A percentile compares a stretch with the other conserved stretches of the same genome.
These are phyloP conservation scores for Boletellus dicymbophilus DNA, from an alignment of 1,284 basidiomycete species.

Conservation along the genomic window DNA sequence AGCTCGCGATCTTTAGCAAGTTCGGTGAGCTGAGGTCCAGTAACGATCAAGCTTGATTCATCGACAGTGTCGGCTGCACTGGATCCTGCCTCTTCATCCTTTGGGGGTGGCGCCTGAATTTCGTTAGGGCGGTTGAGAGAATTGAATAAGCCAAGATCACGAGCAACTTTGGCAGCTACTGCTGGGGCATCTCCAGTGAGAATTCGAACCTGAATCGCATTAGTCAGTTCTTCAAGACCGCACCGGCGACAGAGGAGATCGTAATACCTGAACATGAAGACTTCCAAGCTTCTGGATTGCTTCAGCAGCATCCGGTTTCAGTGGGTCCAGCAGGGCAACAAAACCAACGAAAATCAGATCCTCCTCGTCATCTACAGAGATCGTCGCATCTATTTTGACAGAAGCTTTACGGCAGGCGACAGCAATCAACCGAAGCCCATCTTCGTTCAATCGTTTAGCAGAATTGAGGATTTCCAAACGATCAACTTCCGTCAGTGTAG, in stretches of 20 bases:
- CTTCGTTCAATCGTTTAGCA: slow-evolving; percentile 31
- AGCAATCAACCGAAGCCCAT: slow-evolving; percentile 33
- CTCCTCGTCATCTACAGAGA: slow-evolving; percentile 29
- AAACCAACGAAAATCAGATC: slow-evolving; percentile 33
- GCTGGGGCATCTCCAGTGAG: slow-evolving; percentile 33
- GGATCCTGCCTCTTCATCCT: slow-evolving; percentile 28
- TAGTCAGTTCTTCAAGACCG: slow-evolving; percentile 2
- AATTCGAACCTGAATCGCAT: slow-evolving; percentile 26
- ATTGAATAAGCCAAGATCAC: slow-evolving; percentile 33
- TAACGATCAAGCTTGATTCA: slow-evolving; percentile 31
- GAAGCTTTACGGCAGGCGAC: slow-evolving; percentile 26
- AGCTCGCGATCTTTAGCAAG: slow-evolving; percentile 31
- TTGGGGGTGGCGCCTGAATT: slow-evolving; percentile 5
- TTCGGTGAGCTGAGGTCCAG: slow-evolving; percentile 30
- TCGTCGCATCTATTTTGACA: slow-evolving; percentile 12
- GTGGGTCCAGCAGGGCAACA: slow-evolving; percentile 29
- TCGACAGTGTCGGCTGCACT: slow-evolving; percentile 8
- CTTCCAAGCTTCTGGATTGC: slow-evolving; percentile 29
- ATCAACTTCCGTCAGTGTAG: slow-evolving; percentile 15
- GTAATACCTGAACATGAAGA: slow-evolving; percentile 32
- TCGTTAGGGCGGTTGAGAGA: slow-evolving; percentile 18
- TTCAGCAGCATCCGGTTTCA: slow-evolving; percentile 34
- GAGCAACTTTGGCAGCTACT: slow-evolving; percentile 35
- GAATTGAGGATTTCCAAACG: slow-evolving; percentile 27
- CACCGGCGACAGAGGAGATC: not conserved